Evolutionary conservation across 768 basidiomycete genomes (phyloP).

Genomic region (Tricholoma sp.): DNA sequence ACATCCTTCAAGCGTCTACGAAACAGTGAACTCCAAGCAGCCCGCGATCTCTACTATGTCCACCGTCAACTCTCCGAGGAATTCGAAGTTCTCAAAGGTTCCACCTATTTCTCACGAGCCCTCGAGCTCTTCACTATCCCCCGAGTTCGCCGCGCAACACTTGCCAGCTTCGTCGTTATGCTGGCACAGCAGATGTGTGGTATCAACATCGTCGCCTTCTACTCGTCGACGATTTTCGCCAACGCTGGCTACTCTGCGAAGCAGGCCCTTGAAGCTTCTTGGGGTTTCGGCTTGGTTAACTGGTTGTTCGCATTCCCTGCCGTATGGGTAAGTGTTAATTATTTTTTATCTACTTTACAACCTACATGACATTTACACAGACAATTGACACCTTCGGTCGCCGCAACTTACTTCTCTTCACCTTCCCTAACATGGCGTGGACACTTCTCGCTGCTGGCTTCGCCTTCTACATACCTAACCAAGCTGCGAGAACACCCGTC

Average conservation of each 20-base stretch:
- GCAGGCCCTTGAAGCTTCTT: slow-evolving; percentile 57
- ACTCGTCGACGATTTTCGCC: slow-evolving; percentile 72
- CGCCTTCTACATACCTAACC: slow-evolving; percentile 48
- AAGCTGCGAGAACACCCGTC: slow-evolving; percentile 36
- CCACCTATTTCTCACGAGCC: slow-evolving; percentile 43
- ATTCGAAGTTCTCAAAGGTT: slow-evolving; percentile 47
- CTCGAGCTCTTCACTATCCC: slow-evolving; percentile 72
- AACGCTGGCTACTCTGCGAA: slow-evolving; percentile 49
- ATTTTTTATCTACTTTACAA: slow-evolving; percentile 10
- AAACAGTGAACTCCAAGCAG: slow-evolving; percentile 68
- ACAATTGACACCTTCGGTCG: slow-evolving; percentile 74
- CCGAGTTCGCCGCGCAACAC: slow-evolving; percentile 48
- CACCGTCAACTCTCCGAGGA: slow-evolving; percentile 69
- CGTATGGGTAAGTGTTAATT: slow-evolving; percentile 38
- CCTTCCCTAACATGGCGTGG: slow-evolving; percentile 80
- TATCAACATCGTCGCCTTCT: slow-evolving; percentile 77
- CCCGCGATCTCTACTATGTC: slow-evolving; percentile 75
- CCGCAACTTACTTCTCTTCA: slow-evolving; percentile 69
- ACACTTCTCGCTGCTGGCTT: slow-evolving; percentile 73
- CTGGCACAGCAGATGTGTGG: slow-evolving; percentile 84
- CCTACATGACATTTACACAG: slow-evolving; percentile 19
- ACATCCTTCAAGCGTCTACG: slow-evolving; percentile 63
- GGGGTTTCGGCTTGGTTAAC: slow-evolving; percentile 65
- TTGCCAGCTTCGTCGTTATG: slow-evolving; percentile 50
- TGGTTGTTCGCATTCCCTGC: slow-evolving; percentile 66